Evolutionary conservation across 164 flowering plant genomes (phyloP).

Genomic region (Nymphaea thermarum): DNA sequence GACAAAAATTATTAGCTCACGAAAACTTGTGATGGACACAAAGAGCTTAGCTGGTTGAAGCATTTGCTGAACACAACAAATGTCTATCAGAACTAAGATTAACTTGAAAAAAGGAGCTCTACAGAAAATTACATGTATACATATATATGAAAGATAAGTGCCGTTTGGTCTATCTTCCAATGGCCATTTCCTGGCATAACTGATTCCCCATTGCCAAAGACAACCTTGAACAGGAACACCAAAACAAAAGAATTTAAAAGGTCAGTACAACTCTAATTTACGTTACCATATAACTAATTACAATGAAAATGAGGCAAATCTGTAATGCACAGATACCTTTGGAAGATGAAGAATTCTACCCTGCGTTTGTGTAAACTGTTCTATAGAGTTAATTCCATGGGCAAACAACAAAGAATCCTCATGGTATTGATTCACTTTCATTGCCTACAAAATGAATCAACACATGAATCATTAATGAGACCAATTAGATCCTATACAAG

Average conservation of each 20-base stretch:
- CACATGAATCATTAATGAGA: too few species aligned
- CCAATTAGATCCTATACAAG: too few species aligned
- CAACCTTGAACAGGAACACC: conserved; percentile 30
- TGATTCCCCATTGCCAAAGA: conserved; percentile 66
- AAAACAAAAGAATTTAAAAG: too few species aligned
- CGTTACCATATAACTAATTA: too few species aligned
- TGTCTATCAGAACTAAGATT: neutral
- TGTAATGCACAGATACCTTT: conserved; percentile 26
- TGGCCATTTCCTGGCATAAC: conserved; percentile 63
- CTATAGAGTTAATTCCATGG: conserved; percentile 47
- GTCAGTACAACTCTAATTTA: too few species aligned
- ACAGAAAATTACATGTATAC: too few species aligned
- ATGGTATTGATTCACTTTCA: conserved; percentile 43
- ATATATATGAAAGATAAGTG: conserved; percentile 4
- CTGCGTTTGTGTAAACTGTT: conserved; percentile 53
- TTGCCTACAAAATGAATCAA: conserved; percentile 24
- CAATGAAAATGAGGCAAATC: too few species aligned
- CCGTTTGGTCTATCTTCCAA: conserved; percentile 90
- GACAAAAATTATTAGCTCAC: too few species aligned
- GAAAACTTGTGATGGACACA: too few species aligned
- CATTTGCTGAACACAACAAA: conserved; percentile 29
- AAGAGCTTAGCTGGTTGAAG: conserved; percentile 46
- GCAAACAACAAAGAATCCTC: conserved; percentile 56
- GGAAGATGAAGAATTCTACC: conserved; percentile 80
- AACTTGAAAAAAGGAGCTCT: neutral